Conservation (phyloP, 352 stramenopile species). For the Globisporangium nagaii region DNA sequence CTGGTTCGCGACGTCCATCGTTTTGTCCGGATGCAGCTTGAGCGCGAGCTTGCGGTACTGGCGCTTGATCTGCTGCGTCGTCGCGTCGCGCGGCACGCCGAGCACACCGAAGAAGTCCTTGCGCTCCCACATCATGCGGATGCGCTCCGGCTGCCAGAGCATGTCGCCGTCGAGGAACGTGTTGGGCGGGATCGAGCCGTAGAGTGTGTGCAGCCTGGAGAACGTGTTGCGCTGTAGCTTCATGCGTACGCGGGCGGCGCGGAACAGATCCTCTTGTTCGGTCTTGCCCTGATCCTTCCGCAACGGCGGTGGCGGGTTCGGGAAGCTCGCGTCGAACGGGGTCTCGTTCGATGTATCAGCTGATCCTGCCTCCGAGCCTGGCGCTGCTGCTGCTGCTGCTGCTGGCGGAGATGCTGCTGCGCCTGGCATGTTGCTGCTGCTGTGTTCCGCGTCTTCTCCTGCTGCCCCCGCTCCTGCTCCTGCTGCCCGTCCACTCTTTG, state of each 20-base stretch:
- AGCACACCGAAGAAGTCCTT: conserved; percentile 74
- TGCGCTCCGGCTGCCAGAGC: conserved; percentile 74
- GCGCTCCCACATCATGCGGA: conserved; percentile 76
- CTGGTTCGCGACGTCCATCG: conserved; percentile 20
- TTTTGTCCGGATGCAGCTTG: conserved; percentile 82
- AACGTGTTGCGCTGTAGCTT: conserved; percentile 65
- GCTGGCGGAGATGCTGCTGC: neutral
- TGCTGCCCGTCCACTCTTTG: neutral
- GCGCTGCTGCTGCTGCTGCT: neutral
- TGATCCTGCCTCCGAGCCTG: neutral
- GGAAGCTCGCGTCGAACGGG: conserved; percentile 19
- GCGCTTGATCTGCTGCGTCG: conserved; percentile 66
- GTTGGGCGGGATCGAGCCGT: conserved; percentile 19
- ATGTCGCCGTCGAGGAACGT: conserved; percentile 52
- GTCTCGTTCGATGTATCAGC: neutral
- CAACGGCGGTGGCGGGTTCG: conserved; percentile 1
- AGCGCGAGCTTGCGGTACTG: conserved; percentile 84
- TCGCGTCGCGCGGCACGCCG: conserved; percentile 56
- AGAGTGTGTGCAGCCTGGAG: conserved; percentile 26
- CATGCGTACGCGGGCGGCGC: conserved; percentile 68
- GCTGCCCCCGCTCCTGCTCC: neutral
- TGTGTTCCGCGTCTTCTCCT: too few relatives aligned
- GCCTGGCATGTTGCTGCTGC: neutral
- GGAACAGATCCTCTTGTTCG: conserved; percentile 76
- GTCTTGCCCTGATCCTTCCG: conserved; percentile 30